Evolutionary conservation across 1,284 basidiomycete genomes (phyloP).

Genomic region (Athelia psychrophila): DNA sequence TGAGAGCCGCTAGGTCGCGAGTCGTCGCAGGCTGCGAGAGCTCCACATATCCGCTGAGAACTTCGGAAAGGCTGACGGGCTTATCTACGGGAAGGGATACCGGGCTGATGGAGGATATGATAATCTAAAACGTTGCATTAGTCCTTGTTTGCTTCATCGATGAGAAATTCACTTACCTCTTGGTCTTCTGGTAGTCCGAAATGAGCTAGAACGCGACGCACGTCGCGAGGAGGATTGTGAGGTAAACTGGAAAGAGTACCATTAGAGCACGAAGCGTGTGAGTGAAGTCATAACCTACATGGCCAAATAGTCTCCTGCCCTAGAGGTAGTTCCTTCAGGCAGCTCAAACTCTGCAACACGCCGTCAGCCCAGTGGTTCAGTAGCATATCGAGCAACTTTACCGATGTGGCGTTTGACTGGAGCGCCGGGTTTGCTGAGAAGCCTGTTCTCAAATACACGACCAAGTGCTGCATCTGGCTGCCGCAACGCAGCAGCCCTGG

Average conservation of each 20-base stretch:
- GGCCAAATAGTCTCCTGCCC: conserved; percentile 48
- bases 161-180: conserved; percentile 22
- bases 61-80: conserved; percentile 31
- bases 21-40: conserved; percentile 44
- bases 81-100: conserved; percentile 39
- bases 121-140: conserved; percentile 23
- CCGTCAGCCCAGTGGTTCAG: not conserved
- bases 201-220: conserved; percentile 35
- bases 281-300: conserved; percentile 31
- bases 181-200: conserved; percentile 41
- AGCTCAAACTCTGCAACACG: conserved; percentile 35
- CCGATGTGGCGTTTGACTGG: conserved; percentile 44
- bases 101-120: conserved; percentile 34
- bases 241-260: conserved; percentile 28
- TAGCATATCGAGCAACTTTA: conserved; percentile 8
- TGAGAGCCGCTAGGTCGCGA: conserved; percentile 30
- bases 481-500: conserved; percentile 34
- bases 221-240: conserved; percentile 35
- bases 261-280: not conserved
- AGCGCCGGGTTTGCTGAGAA: conserved; percentile 36
- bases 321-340: conserved; percentile 37
- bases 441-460: conserved; percentile 35
- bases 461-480: conserved; percentile 39
- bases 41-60: conserved; percentile 46
- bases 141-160: not conserved